A percentile compares a stretch with the other conserved stretches of the same genome.
These are phyloP conservation scores for Microdochium paspali DNA, from an alignment of 2,329 filamentous ascomycete species.

Conservation along the genomic window DNA sequence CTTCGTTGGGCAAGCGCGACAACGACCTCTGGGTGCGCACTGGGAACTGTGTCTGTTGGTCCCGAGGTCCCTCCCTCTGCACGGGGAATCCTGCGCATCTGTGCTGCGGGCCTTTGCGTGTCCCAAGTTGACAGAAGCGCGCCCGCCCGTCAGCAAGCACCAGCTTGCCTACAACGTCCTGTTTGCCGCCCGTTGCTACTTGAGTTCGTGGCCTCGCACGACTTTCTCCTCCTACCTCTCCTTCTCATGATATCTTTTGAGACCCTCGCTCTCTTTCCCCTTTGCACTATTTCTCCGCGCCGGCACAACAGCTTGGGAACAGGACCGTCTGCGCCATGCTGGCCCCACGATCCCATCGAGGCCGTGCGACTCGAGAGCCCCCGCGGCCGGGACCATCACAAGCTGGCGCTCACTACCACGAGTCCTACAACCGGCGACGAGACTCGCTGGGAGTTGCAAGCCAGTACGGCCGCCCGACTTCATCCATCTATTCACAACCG, in stretches of 20 bases:
- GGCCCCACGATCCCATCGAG: not conserved
- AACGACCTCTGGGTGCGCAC: too few relatives aligned
- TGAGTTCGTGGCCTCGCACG: not conserved
- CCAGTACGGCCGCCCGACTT: constrained; percentile 36
- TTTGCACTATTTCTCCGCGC: not conserved
- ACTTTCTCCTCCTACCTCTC: not conserved
- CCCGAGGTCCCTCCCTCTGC: too few relatives aligned
- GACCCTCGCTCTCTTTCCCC: not conserved
- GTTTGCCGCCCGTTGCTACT: too few relatives aligned
- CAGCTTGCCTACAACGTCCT: not conserved
- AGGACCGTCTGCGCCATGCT: not conserved
- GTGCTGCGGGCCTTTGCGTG: too few relatives aligned
- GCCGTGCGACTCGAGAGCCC: not conserved
- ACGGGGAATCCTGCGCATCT: too few relatives aligned
- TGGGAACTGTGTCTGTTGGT: too few relatives aligned
- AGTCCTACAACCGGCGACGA: constrained; percentile 2
- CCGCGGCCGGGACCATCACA: not conserved
- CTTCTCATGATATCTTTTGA: not conserved
- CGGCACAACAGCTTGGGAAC: not conserved
- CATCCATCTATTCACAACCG: constrained; percentile 53
- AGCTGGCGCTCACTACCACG: not conserved
- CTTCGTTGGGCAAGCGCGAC: too few relatives aligned
- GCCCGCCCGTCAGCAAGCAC: not conserved
- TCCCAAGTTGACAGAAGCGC: not conserved
- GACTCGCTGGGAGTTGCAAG: constrained; percentile 20